phyloP scores from a whole-genome alignment of 108 stramenopile genomes.

The Asterionellopsis glacialis region DNA sequence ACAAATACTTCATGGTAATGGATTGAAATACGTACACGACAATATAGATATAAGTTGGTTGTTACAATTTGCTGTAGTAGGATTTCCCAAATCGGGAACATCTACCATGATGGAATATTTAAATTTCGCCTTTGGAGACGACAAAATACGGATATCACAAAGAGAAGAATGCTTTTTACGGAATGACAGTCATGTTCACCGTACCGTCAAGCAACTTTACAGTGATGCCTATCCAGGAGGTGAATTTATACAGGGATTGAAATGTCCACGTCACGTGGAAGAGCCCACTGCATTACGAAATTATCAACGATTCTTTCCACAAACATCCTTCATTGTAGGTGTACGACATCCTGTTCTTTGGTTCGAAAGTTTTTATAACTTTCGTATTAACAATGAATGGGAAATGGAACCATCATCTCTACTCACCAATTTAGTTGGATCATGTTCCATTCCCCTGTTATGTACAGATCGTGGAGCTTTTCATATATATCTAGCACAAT shows the following conservation, averaged over 20 bases:
- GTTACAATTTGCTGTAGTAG: constrained; percentile 75
- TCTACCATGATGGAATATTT: constrained; percentile 58
- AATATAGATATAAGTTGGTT: constrained; percentile 27
- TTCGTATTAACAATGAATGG: constrained; percentile 50
- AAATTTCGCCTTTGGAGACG: background rate
- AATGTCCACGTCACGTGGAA: constrained; percentile 50
- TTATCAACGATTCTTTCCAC: constrained; percentile 39
- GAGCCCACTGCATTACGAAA: constrained; percentile 18
- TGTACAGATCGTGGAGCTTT: constrained; percentile 72
- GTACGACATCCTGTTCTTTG: constrained; percentile 69
- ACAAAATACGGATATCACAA: no score
- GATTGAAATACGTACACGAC: no score
- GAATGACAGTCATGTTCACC: no score
- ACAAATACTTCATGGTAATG: no score
- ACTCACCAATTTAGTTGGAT: constrained; percentile 16
- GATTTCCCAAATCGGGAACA: constrained; percentile 78
- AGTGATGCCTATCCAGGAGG: constrained; percentile 8
- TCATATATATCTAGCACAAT: constrained; percentile 40
- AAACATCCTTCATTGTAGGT: constrained; percentile 64
- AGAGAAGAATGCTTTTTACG: no score
- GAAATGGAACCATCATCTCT: constrained; percentile 36
- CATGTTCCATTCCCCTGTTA: constrained; percentile 30
- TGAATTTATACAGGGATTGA: constrained; percentile 25
- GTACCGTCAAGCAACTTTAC: constrained; percentile 11
- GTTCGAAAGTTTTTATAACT: constrained; percentile 79